A percentile compares a stretch with the other conserved stretches of the same genome.
These are phyloP conservation scores for Allium sativum DNA, from an alignment of 106 monocot genomes.

Conservation along the genomic window DNA sequence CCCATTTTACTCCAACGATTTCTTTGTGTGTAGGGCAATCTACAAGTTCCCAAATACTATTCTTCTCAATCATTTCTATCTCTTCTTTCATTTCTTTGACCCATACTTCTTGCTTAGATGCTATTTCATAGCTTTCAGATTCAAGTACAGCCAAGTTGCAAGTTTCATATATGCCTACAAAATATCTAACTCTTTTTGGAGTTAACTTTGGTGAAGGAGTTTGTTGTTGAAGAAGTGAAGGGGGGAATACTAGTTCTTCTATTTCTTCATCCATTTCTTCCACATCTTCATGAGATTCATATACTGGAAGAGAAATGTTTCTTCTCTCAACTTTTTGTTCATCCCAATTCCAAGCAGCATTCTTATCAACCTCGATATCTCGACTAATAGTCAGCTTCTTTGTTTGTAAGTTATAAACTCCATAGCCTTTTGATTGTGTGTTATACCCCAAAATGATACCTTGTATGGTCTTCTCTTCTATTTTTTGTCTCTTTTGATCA, in stretches of 20 bases:
- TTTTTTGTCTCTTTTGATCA: not conserved
- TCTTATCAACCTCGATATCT: not conserved
- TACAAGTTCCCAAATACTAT: not conserved
- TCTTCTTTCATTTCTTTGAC: not conserved
- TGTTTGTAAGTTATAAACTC: not conserved
- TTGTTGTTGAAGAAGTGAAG: not conserved
- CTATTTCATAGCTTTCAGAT: not conserved
- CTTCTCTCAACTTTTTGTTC: not conserved
- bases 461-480: too few species aligned
- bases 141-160: too few species aligned
- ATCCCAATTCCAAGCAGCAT: not conserved
- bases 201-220: too few species aligned
- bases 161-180: too few species aligned
- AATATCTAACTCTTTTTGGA: too few species aligned
- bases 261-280: not conserved
- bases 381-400: not conserved
- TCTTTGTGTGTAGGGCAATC: not conserved
- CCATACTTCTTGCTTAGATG: not conserved
- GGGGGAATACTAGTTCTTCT: too few species aligned
- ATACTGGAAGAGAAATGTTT: not conserved
- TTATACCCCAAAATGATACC: not conserved
- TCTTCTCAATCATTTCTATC: not conserved
- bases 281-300: not conserved
- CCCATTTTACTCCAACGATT: not conserved
- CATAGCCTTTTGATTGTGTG: not conserved